These are phyloP conservation scores for Hygrocybe coccinea DNA, from an alignment of 768 basidiomycete species.

Conservation along the genomic window DNA sequence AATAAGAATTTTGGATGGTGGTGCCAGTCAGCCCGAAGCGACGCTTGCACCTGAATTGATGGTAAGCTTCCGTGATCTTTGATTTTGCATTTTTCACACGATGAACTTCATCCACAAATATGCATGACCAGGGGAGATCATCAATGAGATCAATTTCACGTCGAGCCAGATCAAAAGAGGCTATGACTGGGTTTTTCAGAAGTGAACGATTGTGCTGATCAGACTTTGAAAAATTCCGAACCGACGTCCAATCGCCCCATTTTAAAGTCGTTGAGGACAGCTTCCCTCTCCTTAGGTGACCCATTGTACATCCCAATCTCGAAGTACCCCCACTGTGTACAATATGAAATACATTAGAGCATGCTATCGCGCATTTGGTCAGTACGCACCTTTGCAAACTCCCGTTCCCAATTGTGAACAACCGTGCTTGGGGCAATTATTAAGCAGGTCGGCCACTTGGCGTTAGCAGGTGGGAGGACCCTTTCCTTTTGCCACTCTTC, in stretches of 20 bases:
- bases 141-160: constrained; percentile 66
- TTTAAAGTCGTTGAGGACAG: constrained; percentile 65
- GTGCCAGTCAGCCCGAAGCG: constrained; percentile 89
- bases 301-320: constrained; percentile 75
- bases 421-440: constrained; percentile 86
- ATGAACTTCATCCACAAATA: constrained; percentile 89
- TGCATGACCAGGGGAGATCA: constrained; percentile 62
- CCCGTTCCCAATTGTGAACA: constrained; percentile 83
- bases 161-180: constrained; percentile 71
- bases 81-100: constrained; percentile 75
- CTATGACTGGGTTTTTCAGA: constrained; percentile 55
- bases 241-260: constrained; percentile 81
- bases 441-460: constrained; percentile 79
- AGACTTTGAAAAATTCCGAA: constrained; percentile 34
- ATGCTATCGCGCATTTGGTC: neutral
- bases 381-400: constrained; percentile 65
- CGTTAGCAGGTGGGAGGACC: constrained; percentile 59
- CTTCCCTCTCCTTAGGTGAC: constrained; percentile 44
- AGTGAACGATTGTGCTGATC: constrained; percentile 3
- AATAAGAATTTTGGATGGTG: constrained; percentile 77
- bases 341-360: neutral
- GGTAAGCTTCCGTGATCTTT: constrained; percentile 62
- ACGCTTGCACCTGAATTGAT: constrained; percentile 56
- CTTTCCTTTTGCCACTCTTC: constrained; percentile 48
- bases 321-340: constrained; percentile 85